These are phyloP conservation scores for Penicillium sp. DNA, from an alignment of 2,329 filamentous ascomycete species.

Conservation along the genomic window DNA sequence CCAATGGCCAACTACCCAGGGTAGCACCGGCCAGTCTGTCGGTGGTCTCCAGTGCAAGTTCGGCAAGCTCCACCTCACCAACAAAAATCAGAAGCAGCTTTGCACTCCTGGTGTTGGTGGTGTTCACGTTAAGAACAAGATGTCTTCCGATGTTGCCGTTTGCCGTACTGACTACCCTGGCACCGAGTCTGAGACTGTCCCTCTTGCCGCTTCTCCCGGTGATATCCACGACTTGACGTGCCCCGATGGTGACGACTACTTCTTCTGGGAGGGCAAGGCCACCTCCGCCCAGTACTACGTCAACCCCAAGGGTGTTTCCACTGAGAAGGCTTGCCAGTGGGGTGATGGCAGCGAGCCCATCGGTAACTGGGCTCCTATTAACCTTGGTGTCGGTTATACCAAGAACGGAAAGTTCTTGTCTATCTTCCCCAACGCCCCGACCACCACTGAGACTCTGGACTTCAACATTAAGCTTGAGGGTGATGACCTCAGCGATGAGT, in stretches of 20 bases:
- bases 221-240: slow-evolving; percentile 66
- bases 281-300: slow-evolving; percentile 97
- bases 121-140: slow-evolving; percentile 72
- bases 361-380: slow-evolving; percentile 85
- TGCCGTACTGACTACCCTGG: slow-evolving; percentile 98
- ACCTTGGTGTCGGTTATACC: slow-evolving; percentile 76
- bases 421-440: slow-evolving; percentile 80
- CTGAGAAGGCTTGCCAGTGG: slow-evolving; percentile 76
- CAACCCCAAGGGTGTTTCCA: slow-evolving; percentile 72
- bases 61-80: slow-evolving; percentile 76
- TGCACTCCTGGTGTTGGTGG: slow-evolving; percentile 71
- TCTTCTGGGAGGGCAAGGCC: slow-evolving; percentile 67
- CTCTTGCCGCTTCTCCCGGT: slow-evolving; percentile 64
- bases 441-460: slow-evolving; percentile 66
- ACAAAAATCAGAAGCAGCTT: slow-evolving; percentile 62
- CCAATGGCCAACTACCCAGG: slow-evolving; percentile 82
- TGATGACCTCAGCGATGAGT: slow-evolving; percentile 58
- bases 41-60: slow-evolving; percentile 77
- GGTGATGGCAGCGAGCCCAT: slow-evolving; percentile 55
- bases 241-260: slow-evolving; percentile 70
- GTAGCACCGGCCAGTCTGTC: slow-evolving; percentile 75
- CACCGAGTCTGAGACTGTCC: slow-evolving; percentile 82
- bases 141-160: slow-evolving; percentile 65
- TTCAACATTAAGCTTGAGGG: slow-evolving; percentile 78
- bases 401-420: slow-evolving; percentile 71